Conservation (phyloP, 2,329 filamentous ascomycete species). For the Botrytis paeoniae region DNA sequence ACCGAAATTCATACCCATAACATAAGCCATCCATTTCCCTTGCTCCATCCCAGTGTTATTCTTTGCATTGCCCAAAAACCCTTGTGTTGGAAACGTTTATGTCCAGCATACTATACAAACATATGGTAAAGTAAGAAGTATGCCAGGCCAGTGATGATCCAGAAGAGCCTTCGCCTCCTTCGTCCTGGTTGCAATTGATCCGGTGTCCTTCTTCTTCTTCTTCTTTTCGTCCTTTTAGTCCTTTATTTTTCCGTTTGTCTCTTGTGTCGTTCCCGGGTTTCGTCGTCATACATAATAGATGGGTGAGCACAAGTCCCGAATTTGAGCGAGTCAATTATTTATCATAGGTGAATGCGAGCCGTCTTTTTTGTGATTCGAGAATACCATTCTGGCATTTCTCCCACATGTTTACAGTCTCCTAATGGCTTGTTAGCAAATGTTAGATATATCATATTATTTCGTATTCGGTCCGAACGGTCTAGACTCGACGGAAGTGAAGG, state of each 20-base stretch:
- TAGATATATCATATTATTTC: not conserved
- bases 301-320: not conserved
- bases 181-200: not conserved
- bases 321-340: not conserved
- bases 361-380: conserved; percentile 14
- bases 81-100: not conserved
- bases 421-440: not conserved
- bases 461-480: conserved; percentile 2
- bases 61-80: not conserved
- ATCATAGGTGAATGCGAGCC: conserved; percentile 12
- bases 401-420: conserved; percentile 16
- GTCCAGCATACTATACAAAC: conserved; percentile 8
- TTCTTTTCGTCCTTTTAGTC: not conserved
- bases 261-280: not conserved
- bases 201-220: not conserved
- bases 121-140: not conserved
- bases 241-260: not conserved
- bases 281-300: conserved; percentile 9
- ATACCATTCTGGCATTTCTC: conserved; percentile 15
- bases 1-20: not conserved
- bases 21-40: conserved; percentile 3
- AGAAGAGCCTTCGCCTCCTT: conserved; percentile 1
- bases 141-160: not conserved
- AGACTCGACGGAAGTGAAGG: not conserved
- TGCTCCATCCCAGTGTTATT: conserved; percentile 3